Conservation (phyloP, 306 rosid species). For the Prunus campanulata region DNA sequence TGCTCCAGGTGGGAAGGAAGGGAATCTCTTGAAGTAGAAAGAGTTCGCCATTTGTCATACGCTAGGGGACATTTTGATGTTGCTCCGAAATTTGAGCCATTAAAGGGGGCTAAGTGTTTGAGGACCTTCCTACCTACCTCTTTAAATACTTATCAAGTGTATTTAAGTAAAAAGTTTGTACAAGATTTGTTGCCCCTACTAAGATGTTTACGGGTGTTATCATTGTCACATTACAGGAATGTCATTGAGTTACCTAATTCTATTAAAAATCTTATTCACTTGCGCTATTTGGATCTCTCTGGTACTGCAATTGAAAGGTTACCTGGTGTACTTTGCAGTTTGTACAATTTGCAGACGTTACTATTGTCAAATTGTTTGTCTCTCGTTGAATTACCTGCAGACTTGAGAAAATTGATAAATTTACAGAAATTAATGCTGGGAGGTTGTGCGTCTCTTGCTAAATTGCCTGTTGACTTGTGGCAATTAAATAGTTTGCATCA, state of each 20-base stretch:
- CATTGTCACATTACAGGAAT: not conserved
- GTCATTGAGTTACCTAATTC: not conserved
- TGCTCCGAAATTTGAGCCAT: not conserved
- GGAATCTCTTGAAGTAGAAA: not conserved
- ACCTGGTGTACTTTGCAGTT: not conserved
- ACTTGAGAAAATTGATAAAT: not conserved
- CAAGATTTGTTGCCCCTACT: fast-evolving
- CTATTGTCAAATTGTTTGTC: too few relatives aligned
- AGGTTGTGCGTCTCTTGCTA: not conserved
- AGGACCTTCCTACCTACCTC: not conserved
- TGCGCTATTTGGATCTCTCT: not conserved
- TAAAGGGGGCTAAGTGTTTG: not conserved
- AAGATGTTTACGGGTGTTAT: not conserved
- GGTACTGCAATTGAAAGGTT: not conserved
- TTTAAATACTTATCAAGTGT: fast-evolving
- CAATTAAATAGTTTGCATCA: not conserved
- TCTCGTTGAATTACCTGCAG: too few relatives aligned
- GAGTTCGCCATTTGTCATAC: not conserved
- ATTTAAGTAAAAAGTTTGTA: not conserved
- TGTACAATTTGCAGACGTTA: slow-evolving; percentile 21
- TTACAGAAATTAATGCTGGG: not conserved
- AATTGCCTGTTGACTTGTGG: not conserved
- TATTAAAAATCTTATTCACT: not conserved
- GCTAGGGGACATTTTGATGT: not conserved
- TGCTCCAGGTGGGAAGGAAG: not conserved